Conservation (phyloP, 1,139 yeast species). For the Saccharomycopsis hybrid region DNA sequence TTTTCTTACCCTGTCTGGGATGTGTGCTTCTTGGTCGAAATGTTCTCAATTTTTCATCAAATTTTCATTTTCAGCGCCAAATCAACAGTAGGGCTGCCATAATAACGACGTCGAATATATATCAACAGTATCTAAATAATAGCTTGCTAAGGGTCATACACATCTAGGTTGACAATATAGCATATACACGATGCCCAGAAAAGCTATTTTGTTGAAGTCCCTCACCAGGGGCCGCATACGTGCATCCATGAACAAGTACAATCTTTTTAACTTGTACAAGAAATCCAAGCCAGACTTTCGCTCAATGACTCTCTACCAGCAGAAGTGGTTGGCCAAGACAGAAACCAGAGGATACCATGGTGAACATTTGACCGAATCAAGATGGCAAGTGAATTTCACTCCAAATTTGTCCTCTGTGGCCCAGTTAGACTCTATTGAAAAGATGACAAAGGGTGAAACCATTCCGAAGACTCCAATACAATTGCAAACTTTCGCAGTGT, state of each 20-base stretch:
- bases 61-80: too few species aligned
- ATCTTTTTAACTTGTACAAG: constrained; percentile 79
- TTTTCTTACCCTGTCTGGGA: too few species aligned
- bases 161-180: too few species aligned
- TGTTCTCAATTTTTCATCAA: too few species aligned
- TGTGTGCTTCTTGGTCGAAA: too few species aligned
- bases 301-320: constrained; percentile 70
- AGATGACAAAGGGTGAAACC: constrained; percentile 40
- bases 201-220: constrained; percentile 50
- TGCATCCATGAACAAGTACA: constrained; percentile 88
- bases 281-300: constrained; percentile 48
- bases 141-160: too few species aligned
- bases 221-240: constrained; percentile 71
- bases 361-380: constrained; percentile 79
- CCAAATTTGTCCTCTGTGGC: constrained; percentile 81
- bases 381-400: constrained; percentile 68
- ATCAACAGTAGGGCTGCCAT: too few species aligned
- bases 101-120: too few species aligned
- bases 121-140: too few species aligned
- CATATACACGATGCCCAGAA: constrained; percentile 60
- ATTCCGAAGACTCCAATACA: constrained; percentile 68
- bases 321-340: constrained; percentile 85
- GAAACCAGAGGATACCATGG: constrained; percentile 96
- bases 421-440: constrained; percentile 67
- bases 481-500: constrained; percentile 78